Evolutionary conservation across 2,329 filamentous ascomycete genomes (phyloP).

Genomic region (Aureobasidium leucospermi): DNA sequence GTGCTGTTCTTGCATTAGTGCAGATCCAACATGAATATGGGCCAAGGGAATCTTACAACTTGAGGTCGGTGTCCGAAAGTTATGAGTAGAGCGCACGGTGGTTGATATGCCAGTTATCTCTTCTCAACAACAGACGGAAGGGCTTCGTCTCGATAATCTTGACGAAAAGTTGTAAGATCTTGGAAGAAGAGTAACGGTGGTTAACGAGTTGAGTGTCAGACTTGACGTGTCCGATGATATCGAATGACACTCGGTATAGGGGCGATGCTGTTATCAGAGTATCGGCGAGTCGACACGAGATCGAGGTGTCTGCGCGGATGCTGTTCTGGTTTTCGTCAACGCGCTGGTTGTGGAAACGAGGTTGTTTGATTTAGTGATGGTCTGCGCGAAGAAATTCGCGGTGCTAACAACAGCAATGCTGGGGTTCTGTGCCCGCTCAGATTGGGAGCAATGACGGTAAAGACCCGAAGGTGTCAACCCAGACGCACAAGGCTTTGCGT

Average conservation of each 20-base stretch:
- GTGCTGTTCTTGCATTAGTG: not conserved
- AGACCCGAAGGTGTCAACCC: too few species aligned
- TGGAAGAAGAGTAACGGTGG: not conserved
- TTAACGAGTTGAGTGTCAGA: too few species aligned
- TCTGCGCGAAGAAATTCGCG: not conserved
- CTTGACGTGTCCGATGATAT: too few species aligned
- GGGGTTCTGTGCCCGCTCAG: not conserved
- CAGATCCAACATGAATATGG: not conserved
- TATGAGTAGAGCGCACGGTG: too few species aligned
- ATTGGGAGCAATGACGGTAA: too few species aligned
- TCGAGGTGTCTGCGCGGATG: not conserved
- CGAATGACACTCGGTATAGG: too few species aligned
- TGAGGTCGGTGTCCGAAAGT: too few species aligned
- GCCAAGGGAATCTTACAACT: not conserved
- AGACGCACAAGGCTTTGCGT: too few species aligned
- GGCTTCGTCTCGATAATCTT: too few species aligned
- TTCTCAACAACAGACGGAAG: too few species aligned
- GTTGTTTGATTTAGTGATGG: not conserved
- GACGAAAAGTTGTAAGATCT: not conserved
- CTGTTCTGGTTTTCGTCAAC: not conserved
- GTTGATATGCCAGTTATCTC: too few species aligned
- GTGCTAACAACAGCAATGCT: not conserved
- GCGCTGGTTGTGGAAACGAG: not conserved
- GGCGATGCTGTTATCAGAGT: too few species aligned
- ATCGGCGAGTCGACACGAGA: not conserved